phyloP scores from a whole-genome alignment of 1,284 basidiomycete species.

The Papiliotrema laurentii region DNA sequence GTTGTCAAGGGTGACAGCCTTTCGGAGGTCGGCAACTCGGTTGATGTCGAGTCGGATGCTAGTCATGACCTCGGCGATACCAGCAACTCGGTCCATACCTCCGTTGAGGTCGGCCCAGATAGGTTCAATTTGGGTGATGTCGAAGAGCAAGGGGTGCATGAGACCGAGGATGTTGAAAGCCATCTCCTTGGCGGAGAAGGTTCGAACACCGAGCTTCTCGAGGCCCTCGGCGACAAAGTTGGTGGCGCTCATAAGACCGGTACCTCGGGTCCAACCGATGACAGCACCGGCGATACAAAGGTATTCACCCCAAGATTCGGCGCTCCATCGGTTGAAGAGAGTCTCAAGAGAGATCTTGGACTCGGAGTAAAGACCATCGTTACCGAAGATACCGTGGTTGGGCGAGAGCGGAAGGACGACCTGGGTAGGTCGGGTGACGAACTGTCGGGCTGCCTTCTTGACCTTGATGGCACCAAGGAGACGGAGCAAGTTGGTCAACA shows the following conservation, averaged over 20 bases:
- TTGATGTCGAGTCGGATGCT: constrained; percentile 73
- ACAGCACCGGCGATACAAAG: constrained; percentile 96
- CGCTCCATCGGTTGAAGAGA: constrained; percentile 93
- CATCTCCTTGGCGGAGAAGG: constrained; percentile 99
- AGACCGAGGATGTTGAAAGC: constrained; percentile 98
- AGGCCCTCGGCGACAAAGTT: constrained; percentile 93
- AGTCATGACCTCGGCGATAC: constrained; percentile 84
- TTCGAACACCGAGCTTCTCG: constrained; percentile 88
- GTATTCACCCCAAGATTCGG: constrained; percentile 99
- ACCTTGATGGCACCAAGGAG: constrained; percentile 94
- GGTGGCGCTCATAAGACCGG: constrained; percentile 94
- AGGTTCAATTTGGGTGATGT: constrained; percentile 98
- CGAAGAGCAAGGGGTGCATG: constrained; percentile 99
- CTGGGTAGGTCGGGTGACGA: constrained; percentile 96
- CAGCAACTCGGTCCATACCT: constrained; percentile 93
- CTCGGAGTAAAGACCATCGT: constrained; percentile 96
- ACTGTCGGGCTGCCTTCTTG: constrained; percentile 94
- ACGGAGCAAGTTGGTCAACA: constrained; percentile 87
- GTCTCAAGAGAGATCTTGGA: constrained; percentile 98
- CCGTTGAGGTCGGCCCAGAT: constrained; percentile 98
- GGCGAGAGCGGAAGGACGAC: constrained; percentile 95
- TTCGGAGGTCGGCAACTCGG: constrained; percentile 83
- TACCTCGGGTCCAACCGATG: constrained; percentile 97
- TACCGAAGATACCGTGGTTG: constrained; percentile 96
- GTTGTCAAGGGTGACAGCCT: constrained; percentile 89